Conservation (phyloP, 2,329 filamentous ascomycete species). For the Diaporthe sp. region DNA sequence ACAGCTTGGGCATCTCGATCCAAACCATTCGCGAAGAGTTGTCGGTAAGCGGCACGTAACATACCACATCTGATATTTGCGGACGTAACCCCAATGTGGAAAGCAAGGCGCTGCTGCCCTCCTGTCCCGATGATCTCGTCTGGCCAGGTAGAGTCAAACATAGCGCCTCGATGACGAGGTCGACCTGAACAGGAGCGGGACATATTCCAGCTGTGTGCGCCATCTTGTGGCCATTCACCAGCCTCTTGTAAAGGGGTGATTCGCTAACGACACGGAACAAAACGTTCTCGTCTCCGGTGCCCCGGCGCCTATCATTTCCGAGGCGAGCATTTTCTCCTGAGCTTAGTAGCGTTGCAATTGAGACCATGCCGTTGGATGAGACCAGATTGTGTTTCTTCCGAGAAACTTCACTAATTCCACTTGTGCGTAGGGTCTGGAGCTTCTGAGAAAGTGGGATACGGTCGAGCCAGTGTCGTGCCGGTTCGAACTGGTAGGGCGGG, state of each 20-base stretch:
- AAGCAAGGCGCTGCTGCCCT: not conserved
- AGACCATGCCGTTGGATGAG: not conserved
- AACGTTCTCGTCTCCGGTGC: not conserved
- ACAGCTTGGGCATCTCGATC: not conserved
- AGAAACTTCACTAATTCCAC: too few species aligned
- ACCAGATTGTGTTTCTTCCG: not conserved
- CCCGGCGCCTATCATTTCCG: too few species aligned
- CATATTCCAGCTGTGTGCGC: not conserved
- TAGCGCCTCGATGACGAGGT: not conserved
- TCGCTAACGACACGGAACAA: not conserved
- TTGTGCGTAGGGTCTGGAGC: not conserved
- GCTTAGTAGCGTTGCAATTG: not conserved
- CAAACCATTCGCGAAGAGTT: not conserved
- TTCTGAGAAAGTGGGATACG: not conserved
- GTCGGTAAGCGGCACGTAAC: not conserved
- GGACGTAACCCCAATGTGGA: not conserved
- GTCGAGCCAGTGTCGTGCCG: not conserved
- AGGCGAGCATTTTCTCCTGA: not conserved
- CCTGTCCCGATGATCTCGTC: not conserved
- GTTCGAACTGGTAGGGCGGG: not conserved
- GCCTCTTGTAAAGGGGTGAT: not conserved
- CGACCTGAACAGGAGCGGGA: not conserved
- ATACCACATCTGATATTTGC: not conserved
- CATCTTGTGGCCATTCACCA: not conserved
- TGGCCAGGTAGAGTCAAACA: not conserved